A percentile compares a stretch with the other conserved stretches of the same genome.
Evolutionary conservation across 345 rosid genomes (phyloP).

Genomic region (Ceriops decandra): DNA sequence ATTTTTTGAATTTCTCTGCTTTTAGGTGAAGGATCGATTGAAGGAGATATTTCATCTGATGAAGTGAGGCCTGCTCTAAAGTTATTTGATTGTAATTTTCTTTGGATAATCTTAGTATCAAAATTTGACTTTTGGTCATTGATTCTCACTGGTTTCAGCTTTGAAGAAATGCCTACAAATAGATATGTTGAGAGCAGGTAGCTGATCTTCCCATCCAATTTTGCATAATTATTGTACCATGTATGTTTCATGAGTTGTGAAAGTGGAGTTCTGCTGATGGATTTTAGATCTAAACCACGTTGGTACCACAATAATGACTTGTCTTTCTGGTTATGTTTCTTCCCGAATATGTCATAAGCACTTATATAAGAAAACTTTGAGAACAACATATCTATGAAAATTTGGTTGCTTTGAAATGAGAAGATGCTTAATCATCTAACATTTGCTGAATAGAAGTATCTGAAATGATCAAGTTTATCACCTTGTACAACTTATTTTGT

Average conservation of each 20-base stretch:
- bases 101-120: not conserved
- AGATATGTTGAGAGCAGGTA: conserved; percentile 95
- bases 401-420: no score
- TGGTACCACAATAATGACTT: not conserved
- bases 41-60: conserved; percentile 79
- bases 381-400: no score
- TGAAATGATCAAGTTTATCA: no score
- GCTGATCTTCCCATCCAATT: conserved; percentile 7
- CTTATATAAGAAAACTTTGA: no score
- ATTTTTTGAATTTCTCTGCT: conserved; percentile 6
- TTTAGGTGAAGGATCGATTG: conserved; percentile 73
- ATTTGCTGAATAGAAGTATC: no score
- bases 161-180: conserved; percentile 97
- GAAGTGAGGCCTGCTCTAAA: conserved; percentile 46
- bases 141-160: conserved; percentile 44
- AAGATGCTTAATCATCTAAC: no score
- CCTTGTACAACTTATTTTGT: no score
- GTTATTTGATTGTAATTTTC: not conserved
- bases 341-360: not conserved
- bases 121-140: conserved; percentile 13
- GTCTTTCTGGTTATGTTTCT: not conserved
- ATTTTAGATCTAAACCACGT: not conserved
- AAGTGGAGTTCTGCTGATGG: conserved; percentile 3
- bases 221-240: not conserved
- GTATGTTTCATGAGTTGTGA: conserved; percentile 1